A percentile compares a stretch with the other conserved stretches of the same genome.
Evolutionary conservation across 805 yeast species (phyloP).

Genomic region (Scheffersomyces amazonensis): DNA sequence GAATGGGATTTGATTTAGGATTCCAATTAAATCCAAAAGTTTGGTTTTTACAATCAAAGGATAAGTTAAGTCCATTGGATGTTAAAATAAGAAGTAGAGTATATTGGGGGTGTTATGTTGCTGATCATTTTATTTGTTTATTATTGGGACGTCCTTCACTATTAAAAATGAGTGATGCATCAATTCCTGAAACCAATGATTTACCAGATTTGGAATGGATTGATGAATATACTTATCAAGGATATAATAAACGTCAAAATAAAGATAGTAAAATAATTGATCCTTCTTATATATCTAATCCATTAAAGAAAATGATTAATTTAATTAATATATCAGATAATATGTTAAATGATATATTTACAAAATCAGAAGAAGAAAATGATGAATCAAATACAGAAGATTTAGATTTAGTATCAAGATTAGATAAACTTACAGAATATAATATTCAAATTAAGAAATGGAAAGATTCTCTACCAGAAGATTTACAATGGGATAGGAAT

Average conservation of each 20-base stretch:
- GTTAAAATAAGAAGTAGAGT: conserved; percentile 56
- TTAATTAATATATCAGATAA: conserved; percentile 44
- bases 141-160: conserved; percentile 58
- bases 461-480: conserved; percentile 48
- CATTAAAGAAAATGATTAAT: conserved; percentile 40
- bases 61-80: conserved; percentile 47
- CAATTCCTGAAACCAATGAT: conserved; percentile 57
- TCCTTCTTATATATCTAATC: conserved; percentile 38
- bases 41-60: conserved; percentile 47
- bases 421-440: conserved; percentile 40
- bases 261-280: conserved; percentile 8
- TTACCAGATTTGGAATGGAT: conserved; percentile 63
- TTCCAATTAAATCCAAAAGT: conserved; percentile 59
- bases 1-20: conserved; percentile 66
- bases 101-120: conserved; percentile 66
- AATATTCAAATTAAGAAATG: conserved; percentile 51
- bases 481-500: conserved; percentile 46
- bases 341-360: conserved; percentile 43
- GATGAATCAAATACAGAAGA: conserved; percentile 31
- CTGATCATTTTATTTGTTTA: conserved; percentile 61
- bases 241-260: conserved; percentile 9
- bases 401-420: conserved; percentile 38
- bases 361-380: conserved; percentile 30
- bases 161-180: conserved; percentile 53
- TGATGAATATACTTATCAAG: conserved; percentile 50